Conservation (phyloP, 2,329 filamentous ascomycete genomes). For the Colletotrichum sidae region DNA sequence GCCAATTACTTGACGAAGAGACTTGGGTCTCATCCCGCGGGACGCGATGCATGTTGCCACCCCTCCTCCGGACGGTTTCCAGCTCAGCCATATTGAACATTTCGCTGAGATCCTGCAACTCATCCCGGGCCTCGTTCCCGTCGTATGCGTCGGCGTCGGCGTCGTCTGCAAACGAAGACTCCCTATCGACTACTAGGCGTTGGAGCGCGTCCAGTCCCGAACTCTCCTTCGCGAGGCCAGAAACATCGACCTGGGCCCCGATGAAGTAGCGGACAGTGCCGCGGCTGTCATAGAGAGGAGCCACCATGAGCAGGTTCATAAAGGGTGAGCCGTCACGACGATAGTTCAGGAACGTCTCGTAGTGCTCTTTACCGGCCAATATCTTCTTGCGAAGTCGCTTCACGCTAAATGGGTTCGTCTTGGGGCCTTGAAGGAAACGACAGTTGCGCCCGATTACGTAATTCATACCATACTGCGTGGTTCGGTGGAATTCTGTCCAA, state of each 20-base stretch:
- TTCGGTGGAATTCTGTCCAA: constrained; percentile 74
- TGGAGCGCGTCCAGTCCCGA: constrained; percentile 73
- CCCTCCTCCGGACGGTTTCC: constrained; percentile 70
- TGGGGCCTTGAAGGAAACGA: constrained; percentile 81
- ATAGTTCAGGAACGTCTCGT: constrained; percentile 82
- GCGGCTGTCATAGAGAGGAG: constrained; percentile 75
- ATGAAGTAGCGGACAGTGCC: constrained; percentile 76
- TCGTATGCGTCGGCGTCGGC: constrained; percentile 43
- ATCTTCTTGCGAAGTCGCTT: constrained; percentile 71
- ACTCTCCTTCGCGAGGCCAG: constrained; percentile 74
- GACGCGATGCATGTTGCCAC: constrained; percentile 70
- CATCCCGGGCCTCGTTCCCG: constrained; percentile 52
- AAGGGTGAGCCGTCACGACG: constrained; percentile 82
- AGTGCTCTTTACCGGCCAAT: constrained; percentile 73
- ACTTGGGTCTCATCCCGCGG: constrained; percentile 58
- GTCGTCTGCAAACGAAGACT: constrained; percentile 38
- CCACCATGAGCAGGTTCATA: constrained; percentile 82
- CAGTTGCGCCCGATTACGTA: constrained; percentile 83
- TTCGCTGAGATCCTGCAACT: constrained; percentile 74
- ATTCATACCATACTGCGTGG: constrained; percentile 79
- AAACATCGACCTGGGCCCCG: constrained; percentile 79
- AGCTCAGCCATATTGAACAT: constrained; percentile 78
- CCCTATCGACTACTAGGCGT: constrained; percentile 54
- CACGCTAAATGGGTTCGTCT: constrained; percentile 73
- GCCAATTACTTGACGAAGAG: constrained; percentile 45